Base-by-base conservation (phyloP, 2,329 filamentous ascomycete species). In the Leptodontidium sp. region DNA sequence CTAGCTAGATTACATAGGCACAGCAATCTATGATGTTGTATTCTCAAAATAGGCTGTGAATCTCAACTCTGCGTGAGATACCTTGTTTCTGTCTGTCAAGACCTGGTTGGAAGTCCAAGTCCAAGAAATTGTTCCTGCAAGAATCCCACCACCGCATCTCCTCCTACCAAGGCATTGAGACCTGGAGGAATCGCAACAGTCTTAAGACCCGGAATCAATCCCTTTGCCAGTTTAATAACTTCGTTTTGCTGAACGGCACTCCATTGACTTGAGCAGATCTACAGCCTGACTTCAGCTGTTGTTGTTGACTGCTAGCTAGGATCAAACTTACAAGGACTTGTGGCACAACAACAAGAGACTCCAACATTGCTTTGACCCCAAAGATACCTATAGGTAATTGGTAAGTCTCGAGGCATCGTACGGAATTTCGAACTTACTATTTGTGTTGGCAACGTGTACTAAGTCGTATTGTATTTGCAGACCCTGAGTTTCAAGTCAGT, bases 231-330 rank as follows among this genome's bases (percentile, higher is more conserved):
- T 29, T 50, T 35, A 24, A 40, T 29, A 40, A 61, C 58, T 14
- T 63, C 58, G 12, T 52, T 40, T 15, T 66, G 57, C 35, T 66
- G 43, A n/a, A 26, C 57, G 7, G 21, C 15, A 47, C n/a, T 70
- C 66, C 66, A 68, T 32, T 70, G 58, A 59, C 66, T 70, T n/a
- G 63, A 70, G 47, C 68, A 70, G 9, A 66, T 64, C 68, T 68
- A 35, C 2, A 40, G 15, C 12, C 29, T 59, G 40, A 32, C n/a
- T 21, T 38, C 12, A 40, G 53, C 58, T 6, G 50, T 40, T 49
- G 6, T 9, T 40, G 24, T 53, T 32, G 40, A 38, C 45, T 52
- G 57, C 3, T 9, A 1, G 4, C 40, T n/a, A 12, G 12, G 21
- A 17, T 21, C 26, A 17, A 12, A 47, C 52, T 24, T 15, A 64